Percentiles rank a stretch among this genome's conserved stretches.
phyloP scores from a whole-genome alignment of 257 asterid genomes.

The Leonotis leonurus region DNA sequence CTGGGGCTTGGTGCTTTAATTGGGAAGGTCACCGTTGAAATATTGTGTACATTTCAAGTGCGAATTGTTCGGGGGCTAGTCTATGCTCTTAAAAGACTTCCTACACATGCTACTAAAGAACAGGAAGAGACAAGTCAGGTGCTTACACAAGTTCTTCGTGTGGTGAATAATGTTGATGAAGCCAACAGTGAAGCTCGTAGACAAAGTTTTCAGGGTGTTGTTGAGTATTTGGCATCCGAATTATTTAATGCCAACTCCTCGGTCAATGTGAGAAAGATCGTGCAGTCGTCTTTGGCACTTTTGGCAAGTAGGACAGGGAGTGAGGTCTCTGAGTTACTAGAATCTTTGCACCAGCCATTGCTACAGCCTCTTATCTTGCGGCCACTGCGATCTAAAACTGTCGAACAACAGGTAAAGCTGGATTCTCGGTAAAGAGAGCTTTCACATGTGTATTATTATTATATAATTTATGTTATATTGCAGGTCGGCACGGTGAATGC shows the following conservation, averaged over 20 bases:
- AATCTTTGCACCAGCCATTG: slow-evolving; percentile 84
- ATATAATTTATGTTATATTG: slow-evolving; percentile 18
- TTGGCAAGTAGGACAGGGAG: slow-evolving; percentile 98
- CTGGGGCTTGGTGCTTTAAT: slow-evolving; percentile 95
- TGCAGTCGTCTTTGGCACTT: slow-evolving; percentile 97
- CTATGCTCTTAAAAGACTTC: slow-evolving; percentile 94
- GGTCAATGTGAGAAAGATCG: slow-evolving; percentile 78
- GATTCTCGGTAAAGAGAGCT: slow-evolving; percentile 18
- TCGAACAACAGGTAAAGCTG: slow-evolving; percentile 85
- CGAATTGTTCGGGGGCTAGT: slow-evolving; percentile 84
- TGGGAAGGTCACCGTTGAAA: slow-evolving; percentile 96
- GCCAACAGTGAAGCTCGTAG: slow-evolving; percentile 91
- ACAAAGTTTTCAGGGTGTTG: slow-evolving; percentile 95
- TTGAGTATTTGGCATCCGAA: slow-evolving; percentile 89
- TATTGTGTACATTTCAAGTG: slow-evolving; percentile 79
- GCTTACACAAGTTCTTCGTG: slow-evolving; percentile 93
- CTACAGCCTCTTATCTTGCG: slow-evolving; percentile 94
- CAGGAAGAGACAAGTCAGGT: slow-evolving; percentile 98
- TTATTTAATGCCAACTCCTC: slow-evolving; percentile 84
- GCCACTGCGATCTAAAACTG: slow-evolving; percentile 85
- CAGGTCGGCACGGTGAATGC: slow-evolving; percentile 99
- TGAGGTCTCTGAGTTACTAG: slow-evolving; percentile 98
- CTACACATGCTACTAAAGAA: slow-evolving; percentile 84
- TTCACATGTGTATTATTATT: slow-evolving; percentile 16
- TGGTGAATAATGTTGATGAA: slow-evolving; percentile 94